Evolutionary conservation across 2,329 filamentous ascomycete species (phyloP), one percentile per base, ranked within the genome.

Genomic region (Basipetospora sp.): DNA sequence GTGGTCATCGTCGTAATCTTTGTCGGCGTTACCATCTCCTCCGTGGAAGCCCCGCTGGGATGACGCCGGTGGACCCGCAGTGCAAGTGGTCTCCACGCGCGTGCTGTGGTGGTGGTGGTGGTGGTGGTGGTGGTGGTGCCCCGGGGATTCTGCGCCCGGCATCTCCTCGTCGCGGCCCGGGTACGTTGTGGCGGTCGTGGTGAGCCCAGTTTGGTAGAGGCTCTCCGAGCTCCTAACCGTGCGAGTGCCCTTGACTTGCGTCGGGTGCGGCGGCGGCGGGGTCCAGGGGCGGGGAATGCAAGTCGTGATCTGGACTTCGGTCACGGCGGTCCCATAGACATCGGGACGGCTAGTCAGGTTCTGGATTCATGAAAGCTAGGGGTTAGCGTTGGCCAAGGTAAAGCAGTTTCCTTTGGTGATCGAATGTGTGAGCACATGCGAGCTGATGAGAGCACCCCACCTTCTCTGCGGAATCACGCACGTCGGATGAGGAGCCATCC

Each of bases 261-360:
- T n/a, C 11, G 22, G 34, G 43, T 4, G n/a, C 4, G 19, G 10
- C 15, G 16, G 14, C 17, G 47, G 25, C 3, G 39, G 41, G 8
- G 36, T 37, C 43, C 44, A 41, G 29, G 42, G 28, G 9, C 30
- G 28, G 32, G 38, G 40, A 4, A 37, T 28, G 34, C 42, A 44
- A n/a, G 44, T 54, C 3, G 56, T 58, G 37, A 69, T 57, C 31
- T 67, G 59, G 2, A 71, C 64, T 43, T 71, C 65, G 5, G 65
- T 71, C 3, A 65, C 63, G n/a, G 68, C 65, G 5, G 63, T 71
- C 13, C 60, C 64, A 36, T 69, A 69, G 43, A 56, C 61, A 32
- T 53, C 54, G 11, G 46, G 47, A 4, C 47, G 49, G 6, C 40
- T 35, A 1, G 49, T 48, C 6, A 53, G 43, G 18, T 45, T 50